Base-by-base conservation (phyloP, 1,284 basidiomycete species). In the Puccinia hordei region DNA sequence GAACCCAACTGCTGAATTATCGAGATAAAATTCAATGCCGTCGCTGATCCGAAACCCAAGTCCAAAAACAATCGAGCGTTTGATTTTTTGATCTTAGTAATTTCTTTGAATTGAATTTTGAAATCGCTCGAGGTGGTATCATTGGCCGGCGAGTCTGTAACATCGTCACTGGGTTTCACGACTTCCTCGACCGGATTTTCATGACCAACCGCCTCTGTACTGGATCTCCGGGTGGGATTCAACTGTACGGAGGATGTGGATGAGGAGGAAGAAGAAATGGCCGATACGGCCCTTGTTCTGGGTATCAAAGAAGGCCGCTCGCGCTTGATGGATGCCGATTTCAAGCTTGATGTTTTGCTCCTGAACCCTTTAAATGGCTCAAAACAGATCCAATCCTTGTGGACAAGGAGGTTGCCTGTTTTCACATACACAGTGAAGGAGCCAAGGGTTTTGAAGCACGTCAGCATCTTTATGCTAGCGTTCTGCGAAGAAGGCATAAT, bases 341-440 rank as follows among this genome's bases (percentile, higher is more conserved):
- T 68, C 27, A 77, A 38, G 5, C 53, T 55, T 30, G 76, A 17
- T 10, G 33, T 44, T 51, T 71, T 71, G 8, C 33, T 78, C 35
- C 76, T 41, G 41, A 78, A 78, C 2, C 76, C 76, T 71, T 49
- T 78, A 35, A 78, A 30, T n/a, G 77, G 77, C 44, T 80, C 69
- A 53, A 80, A 80, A 57, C 69, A 53, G 49, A 80, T 73, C 17
- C 35, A 51, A 49, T 72, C 69, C 35, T 19, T 49, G 38, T 63
- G 46, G 10, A 73, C 59, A 17, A 22, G 30, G 38, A 80, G 57
- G 51, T 44, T 61, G 24, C 77, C 77, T 80, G 24, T 75, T 19
- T 46, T 30, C n/a, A n/a, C n/a, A n/a, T 59, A 72, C 19, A 27
- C 3, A 17, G 35, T 24, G 30, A 63, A 68, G 35, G 55, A 77